Conservation (phyloP, 371 early-diverging fungal species). For the Encephalitozoon romaleae region DNA sequence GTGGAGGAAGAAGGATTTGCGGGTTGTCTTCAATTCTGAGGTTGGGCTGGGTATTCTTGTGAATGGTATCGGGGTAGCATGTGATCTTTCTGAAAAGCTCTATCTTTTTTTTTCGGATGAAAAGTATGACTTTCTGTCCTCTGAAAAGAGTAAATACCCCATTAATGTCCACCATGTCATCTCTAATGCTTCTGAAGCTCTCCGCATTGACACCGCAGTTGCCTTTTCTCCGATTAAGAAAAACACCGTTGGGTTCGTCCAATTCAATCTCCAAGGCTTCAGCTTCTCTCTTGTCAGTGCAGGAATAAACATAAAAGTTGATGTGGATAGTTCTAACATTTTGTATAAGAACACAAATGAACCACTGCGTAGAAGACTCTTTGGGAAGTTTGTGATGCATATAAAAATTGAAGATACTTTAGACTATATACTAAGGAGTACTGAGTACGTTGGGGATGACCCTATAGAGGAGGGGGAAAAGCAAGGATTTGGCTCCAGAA, state of each 20-base stretch:
- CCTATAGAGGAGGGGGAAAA: not conserved
- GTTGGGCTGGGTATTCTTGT: not conserved
- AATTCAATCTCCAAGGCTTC: not conserved
- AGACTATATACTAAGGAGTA: not conserved
- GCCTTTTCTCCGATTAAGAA: not conserved
- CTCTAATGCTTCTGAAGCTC: not conserved
- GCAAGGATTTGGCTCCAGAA: not conserved
- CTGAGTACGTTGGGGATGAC: not conserved
- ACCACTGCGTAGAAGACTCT: not conserved
- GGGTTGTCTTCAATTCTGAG: not conserved
- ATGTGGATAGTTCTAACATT: not conserved
- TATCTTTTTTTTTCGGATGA: not conserved
- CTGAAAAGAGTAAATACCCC: not conserved
- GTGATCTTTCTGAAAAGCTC: not conserved
- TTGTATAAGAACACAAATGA: not conserved
- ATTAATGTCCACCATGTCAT: not conserved
- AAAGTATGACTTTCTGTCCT: not conserved
- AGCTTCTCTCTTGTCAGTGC: not conserved
- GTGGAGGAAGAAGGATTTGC: not conserved
- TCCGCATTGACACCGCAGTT: not conserved
- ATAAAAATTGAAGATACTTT: not conserved
- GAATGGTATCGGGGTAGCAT: not conserved
- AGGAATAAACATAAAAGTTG: not conserved
- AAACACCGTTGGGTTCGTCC: not conserved
- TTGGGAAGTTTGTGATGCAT: not conserved